Base-by-base conservation (phyloP, 345 rosid species). In the Gossypium anomalum region DNA sequence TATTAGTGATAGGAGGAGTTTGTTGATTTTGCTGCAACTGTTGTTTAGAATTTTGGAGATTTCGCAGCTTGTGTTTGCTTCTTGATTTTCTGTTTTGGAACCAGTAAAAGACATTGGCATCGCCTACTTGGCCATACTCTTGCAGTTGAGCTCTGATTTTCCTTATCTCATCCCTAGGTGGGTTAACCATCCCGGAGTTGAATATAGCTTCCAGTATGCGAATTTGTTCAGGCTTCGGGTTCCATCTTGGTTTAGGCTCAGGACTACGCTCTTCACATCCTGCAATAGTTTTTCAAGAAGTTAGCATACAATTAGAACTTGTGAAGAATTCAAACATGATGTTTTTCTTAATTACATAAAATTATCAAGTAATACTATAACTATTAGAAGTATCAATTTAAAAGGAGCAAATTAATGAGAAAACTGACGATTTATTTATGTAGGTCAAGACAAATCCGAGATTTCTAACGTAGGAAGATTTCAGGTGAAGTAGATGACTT, bases 221-320 rank as follows among this genome's bases (percentile, higher is more conserved):
- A 76, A 96, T 93, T 83, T 96, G 99, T 85, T 96, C 99, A 5
- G 99, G 99, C 75, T 89, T 96, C 12, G 99, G 99, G 78, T 96
- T 96, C 99, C 99, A 96, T 80, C 99, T 88, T 0, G 97, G 99
- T 79, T 96, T 96, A 22, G 99, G 98, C 78, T 96, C 99, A 9
- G 97, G 97, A 49, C 93, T 90, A 61, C 95, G 80, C 86, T 96
- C 99, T 72, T 95, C 99, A 60, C 89, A 83, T 73, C 89, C 99
- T 71, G 80, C 49, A 75, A 72, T 84, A 78, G 72, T 59, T 47
- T 4, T 58, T 60, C 45, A 23, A 72, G 20, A 47, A 23, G 52
- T 13, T 67, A 67, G 12, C 57, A 48, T 14, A 22, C 12, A 67
- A 67, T 67, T 53, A 9, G 11, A 53, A 17, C 20, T n/a, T 67